A percentile compares a stretch with the other conserved stretches of the same genome.
Conservation (phyloP, 1,284 basidiomycete genomes). For the Apiotrichum mycotoxinovorans region DNA sequence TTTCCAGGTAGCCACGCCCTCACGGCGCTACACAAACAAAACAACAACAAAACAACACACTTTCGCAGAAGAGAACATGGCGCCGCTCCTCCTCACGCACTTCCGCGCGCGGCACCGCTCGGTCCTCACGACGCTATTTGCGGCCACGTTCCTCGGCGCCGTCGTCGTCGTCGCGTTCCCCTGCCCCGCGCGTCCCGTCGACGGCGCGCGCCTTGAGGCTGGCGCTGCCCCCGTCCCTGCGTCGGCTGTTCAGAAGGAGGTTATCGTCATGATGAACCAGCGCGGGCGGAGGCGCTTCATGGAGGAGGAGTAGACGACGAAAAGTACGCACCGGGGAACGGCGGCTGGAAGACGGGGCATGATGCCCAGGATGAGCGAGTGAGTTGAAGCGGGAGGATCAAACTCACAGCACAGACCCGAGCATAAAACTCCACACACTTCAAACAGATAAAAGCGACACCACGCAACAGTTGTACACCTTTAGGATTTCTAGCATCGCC, state of each 20-base stretch:
- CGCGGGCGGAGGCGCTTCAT: constrained; percentile 45
- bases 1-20: background rate
- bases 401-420: background rate
- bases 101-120: constrained; percentile 48
- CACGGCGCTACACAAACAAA: background rate
- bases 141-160: constrained; percentile 49
- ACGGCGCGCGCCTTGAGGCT: constrained; percentile 6
- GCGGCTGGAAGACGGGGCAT: no score
- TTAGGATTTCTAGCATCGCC: background rate
- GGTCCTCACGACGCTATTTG: constrained; percentile 48
- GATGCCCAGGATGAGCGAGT: no score
- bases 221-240: background rate
- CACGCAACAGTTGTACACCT: background rate
- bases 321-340: no score
- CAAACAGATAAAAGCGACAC: background rate
- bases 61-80: constrained; percentile 29
- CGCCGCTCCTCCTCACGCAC: constrained; percentile 47
- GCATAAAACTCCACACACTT: background rate
- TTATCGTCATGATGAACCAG: constrained; percentile 49
- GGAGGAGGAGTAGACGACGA: constrained; percentile 30
- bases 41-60: background rate
- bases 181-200: constrained; percentile 39
- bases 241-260: constrained; percentile 23
- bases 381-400: no score
- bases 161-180: constrained; percentile 49